A percentile compares a stretch with the other conserved stretches of the same genome.
These are phyloP conservation scores for Penicillium psychrofluorescens DNA, from an alignment of 495 filamentous ascomycete species.

Conservation along the genomic window DNA sequence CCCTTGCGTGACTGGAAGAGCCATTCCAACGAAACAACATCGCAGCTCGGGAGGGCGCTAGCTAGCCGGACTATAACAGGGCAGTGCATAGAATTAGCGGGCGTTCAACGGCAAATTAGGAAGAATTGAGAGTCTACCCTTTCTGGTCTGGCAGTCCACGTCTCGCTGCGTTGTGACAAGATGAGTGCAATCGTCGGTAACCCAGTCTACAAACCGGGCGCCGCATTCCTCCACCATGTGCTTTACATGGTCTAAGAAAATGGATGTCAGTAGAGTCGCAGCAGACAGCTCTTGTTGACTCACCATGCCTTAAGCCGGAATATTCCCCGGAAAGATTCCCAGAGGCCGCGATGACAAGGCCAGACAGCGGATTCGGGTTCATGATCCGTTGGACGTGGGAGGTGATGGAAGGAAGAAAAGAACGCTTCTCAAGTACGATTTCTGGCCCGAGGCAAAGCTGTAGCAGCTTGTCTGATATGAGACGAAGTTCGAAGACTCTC, in stretches of 20 bases:
- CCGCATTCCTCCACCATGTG: conserved; percentile 4
- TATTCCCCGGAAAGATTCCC: conserved; percentile 55
- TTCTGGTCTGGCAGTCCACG: background rate
- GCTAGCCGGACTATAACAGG: conserved; percentile 2
- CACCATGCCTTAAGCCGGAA: conserved; percentile 44
- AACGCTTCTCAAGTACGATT: no score
- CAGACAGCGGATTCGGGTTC: conserved; percentile 19
- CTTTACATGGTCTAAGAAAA: background rate
- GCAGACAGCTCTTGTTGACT: no score
- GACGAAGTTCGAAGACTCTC: no score
- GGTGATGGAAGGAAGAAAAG: background rate
- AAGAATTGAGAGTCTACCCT: background rate
- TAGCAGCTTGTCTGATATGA: no score
- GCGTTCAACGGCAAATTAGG: no score
- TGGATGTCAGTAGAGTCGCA: background rate
- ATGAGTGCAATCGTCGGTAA: conserved; percentile 7
- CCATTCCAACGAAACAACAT: conserved; percentile 6
- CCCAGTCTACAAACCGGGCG: background rate
- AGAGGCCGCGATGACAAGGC: conserved; percentile 46
- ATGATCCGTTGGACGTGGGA: no score
- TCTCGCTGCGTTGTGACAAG: conserved; percentile 5
- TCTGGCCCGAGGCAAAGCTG: no score
- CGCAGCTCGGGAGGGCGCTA: background rate
- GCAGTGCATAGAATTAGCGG: background rate
- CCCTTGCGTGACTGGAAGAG: background rate